Evolutionary conservation across 2,329 filamentous ascomycete species (phyloP).

Genomic region (Cryphonectria nitschkei): DNA sequence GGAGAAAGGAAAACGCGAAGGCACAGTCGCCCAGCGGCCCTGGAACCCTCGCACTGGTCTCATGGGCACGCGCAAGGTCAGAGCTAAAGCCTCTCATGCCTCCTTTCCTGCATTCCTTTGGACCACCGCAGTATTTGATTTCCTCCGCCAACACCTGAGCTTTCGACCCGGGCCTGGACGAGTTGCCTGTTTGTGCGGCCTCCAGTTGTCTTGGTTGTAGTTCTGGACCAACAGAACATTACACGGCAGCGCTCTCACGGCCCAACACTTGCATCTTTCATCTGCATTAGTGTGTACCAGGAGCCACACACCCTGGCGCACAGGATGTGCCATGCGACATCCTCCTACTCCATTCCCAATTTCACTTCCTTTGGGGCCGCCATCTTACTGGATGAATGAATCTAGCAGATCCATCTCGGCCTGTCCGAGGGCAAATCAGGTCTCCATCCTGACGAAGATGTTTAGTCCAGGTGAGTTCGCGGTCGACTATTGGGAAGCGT

Average conservation of each 20-base stretch:
- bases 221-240: neutral
- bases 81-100: neutral
- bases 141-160: neutral
- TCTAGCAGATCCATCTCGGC: neutral
- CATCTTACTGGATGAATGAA: neutral
- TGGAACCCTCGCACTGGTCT: neutral
- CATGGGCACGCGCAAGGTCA: neutral
- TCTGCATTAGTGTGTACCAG: slow-evolving; percentile 5
- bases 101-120: neutral
- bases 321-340: neutral
- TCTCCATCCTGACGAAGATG: neutral
- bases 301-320: neutral
- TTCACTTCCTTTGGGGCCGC: neutral
- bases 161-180: neutral
- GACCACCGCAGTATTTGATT: neutral
- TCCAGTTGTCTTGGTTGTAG: neutral
- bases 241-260: slow-evolving; percentile 4
- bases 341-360: neutral
- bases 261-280: slow-evolving; percentile 3
- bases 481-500: neutral
- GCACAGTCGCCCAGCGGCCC: neutral
- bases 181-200: neutral
- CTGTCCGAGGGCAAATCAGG: neutral
- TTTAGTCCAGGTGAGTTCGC: slow-evolving; percentile 3
- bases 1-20: neutral